phyloP scores from a whole-genome alignment of 257 asterid genomes.

The Pogostemon cablin region DNA sequence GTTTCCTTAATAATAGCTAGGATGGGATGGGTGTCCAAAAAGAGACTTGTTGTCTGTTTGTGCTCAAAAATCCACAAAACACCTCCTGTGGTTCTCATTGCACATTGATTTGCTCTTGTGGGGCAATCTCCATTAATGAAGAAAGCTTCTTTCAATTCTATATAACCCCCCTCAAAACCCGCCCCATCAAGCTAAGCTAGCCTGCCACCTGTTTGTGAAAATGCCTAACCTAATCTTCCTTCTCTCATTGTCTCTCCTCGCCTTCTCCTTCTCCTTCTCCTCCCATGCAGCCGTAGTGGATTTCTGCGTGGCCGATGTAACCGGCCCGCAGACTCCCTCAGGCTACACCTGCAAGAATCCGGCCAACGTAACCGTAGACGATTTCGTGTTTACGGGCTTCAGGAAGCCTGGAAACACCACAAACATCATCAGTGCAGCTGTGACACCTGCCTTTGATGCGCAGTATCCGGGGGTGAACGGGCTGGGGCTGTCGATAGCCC shows the following conservation, averaged over 20 bases:
- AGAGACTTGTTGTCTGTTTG: slow-evolving; percentile 33
- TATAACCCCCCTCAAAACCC: slow-evolving; percentile 19
- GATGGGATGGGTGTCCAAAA: slow-evolving; percentile 6
- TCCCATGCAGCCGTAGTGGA: slow-evolving; percentile 58
- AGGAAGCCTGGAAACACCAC: slow-evolving; percentile 58
- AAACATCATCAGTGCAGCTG: slow-evolving; percentile 71
- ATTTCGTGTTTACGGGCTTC: slow-evolving; percentile 64
- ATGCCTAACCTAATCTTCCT: slow-evolving; percentile 46
- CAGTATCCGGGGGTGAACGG: slow-evolving; percentile 79
- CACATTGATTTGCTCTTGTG: neutral
- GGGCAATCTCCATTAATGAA: neutral
- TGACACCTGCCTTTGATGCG: slow-evolving; percentile 64
- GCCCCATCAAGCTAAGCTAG: neutral
- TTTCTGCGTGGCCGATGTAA: slow-evolving; percentile 67
- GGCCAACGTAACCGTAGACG: slow-evolving; percentile 45
- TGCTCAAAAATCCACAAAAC: slow-evolving; percentile 21
- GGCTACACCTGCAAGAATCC: slow-evolving; percentile 76
- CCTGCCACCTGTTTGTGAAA: neutral
- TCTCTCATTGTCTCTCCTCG: slow-evolving; percentile 34
- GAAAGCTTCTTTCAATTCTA: slow-evolving; percentile 21
- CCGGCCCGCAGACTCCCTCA: slow-evolving; percentile 49
- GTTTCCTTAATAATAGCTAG: neutral
- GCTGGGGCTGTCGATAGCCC: slow-evolving; percentile 67
- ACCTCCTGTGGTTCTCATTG: slow-evolving; percentile 35
- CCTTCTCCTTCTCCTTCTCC: slow-evolving; percentile 23